These are phyloP conservation scores for Chlorella sp. DNA, from an alignment of 139 green algal genomes.

Conservation along the genomic window DNA sequence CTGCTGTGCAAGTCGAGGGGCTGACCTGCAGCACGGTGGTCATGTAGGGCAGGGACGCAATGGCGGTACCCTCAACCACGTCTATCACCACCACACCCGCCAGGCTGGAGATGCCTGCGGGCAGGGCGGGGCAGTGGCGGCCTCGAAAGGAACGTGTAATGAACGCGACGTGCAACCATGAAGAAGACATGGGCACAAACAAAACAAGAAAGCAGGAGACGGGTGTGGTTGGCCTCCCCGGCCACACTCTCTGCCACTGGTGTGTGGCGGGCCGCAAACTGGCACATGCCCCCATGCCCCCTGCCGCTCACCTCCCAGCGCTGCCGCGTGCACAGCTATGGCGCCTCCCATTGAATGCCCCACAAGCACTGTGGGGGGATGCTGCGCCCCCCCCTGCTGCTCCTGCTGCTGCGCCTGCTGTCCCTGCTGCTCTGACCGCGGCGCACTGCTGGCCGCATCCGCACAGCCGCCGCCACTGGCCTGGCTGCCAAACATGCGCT, in stretches of 20 bases:
- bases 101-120: conserved; percentile 51
- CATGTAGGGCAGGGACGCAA: conserved; percentile 86
- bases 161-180: background rate
- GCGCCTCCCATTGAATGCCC: conserved; percentile 93
- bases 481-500: conserved; percentile 65
- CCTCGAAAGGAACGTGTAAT: background rate
- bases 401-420: conserved; percentile 9
- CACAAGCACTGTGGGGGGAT: conserved; percentile 68
- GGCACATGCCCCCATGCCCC: background rate
- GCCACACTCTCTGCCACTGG: too few relatives aligned
- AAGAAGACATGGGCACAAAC: background rate
- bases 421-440: background rate
- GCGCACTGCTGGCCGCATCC: conserved; percentile 12
- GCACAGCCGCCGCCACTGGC: background rate
- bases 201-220: too few relatives aligned
- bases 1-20: too few relatives aligned
- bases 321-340: conserved; percentile 72
- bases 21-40: conserved; percentile 61
- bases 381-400: conserved; percentile 7
- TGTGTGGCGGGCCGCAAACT: background rate
- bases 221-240: too few relatives aligned
- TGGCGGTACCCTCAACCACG: conserved; percentile 90
- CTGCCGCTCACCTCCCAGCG: conserved; percentile 40
- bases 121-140: background rate
- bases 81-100: conserved; percentile 91